Evolutionary conservation across 2,329 filamentous ascomycete species (phyloP).

Genomic region (Plenodomus tracheiphilus): DNA sequence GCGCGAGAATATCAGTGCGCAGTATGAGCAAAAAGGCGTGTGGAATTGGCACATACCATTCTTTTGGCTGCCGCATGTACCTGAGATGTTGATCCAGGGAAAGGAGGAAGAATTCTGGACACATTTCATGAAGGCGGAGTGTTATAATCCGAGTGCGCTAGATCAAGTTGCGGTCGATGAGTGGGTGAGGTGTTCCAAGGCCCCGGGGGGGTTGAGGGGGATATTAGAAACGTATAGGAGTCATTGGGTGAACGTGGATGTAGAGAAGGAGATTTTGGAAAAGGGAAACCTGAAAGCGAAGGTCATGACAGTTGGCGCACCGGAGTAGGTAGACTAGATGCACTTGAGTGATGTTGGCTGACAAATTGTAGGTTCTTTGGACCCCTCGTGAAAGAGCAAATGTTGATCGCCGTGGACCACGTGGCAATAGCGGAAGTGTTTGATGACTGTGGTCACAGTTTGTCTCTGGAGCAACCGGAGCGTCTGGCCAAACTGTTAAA

Average conservation of each 20-base stretch:
- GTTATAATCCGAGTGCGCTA: conserved; percentile 44
- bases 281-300: conserved; percentile 19
- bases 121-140: conserved; percentile 47
- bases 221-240: conserved; percentile 25
- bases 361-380: conserved; percentile 18
- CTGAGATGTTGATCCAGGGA: conserved; percentile 46
- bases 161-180: conserved; percentile 29
- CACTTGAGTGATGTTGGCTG: neutral
- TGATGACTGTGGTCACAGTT: conserved; percentile 21
- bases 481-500: conserved; percentile 16
- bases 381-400: conserved; percentile 25
- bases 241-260: conserved; percentile 25
- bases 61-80: conserved; percentile 43
- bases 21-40: conserved; percentile 22
- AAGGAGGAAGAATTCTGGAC: conserved; percentile 47
- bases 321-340: conserved; percentile 12
- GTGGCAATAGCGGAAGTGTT: conserved; percentile 30
- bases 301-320: conserved; percentile 25
- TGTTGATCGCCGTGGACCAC: conserved; percentile 34
- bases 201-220: conserved; percentile 19
- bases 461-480: conserved; percentile 24
- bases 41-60: conserved; percentile 32
- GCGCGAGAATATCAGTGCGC: conserved; percentile 22
- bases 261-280: conserved; percentile 22
- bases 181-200: conserved; percentile 23